phyloP scores from a whole-genome alignment of 2,329 filamentous ascomycete genomes.

The Venturia oleaginea region DNA sequence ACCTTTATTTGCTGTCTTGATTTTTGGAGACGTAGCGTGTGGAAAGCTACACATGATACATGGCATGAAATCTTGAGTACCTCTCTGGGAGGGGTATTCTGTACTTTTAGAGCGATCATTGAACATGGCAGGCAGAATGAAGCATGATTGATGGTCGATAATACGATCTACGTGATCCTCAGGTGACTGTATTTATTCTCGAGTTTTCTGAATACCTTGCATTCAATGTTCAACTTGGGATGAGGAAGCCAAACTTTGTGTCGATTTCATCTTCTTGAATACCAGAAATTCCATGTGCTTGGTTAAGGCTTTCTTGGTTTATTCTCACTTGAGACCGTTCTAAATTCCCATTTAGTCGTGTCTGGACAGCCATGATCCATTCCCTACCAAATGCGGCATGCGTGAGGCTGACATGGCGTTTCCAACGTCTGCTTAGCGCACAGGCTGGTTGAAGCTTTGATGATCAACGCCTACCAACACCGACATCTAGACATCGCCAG shows the following conservation, averaged over 20 bases:
- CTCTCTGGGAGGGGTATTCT: neutral
- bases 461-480: slow-evolving; percentile 5
- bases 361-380: no score
- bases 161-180: neutral
- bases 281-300: no score
- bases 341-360: no score
- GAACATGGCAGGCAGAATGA: neutral
- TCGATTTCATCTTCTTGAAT: neutral
- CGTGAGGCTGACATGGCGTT: slow-evolving; percentile 1
- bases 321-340: neutral
- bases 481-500: neutral
- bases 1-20: neutral
- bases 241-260: neutral
- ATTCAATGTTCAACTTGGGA: neutral
- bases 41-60: neutral
- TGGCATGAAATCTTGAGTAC: neutral
- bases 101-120: neutral
- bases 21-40: neutral
- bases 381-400: neutral
- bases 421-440: neutral
- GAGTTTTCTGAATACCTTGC: neutral
- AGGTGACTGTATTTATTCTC: neutral
- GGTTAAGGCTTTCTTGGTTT: no score
- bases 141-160: neutral
- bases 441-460: slow-evolving; percentile 1